Evolutionary conservation across 2,329 filamentous ascomycete genomes (phyloP), one percentile per base, ranked within the genome.

Genomic region (Fusarium haematococcum): DNA sequence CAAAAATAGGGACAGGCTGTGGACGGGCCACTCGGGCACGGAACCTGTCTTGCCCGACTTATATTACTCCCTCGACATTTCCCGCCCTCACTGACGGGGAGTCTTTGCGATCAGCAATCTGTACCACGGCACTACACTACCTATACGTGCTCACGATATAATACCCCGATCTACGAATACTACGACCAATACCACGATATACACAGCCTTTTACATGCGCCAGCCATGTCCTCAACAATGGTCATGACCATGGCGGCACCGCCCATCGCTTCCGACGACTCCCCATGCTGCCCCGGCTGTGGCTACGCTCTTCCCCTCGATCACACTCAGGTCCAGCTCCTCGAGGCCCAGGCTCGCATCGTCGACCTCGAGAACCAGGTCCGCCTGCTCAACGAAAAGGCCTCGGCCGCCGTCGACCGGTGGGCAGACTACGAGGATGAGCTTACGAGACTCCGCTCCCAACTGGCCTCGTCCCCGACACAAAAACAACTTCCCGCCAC

Each of bases 401-500:
- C 92, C 65, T 88, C 91, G 4, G 89, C 91, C 37, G 86, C 86
- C 80, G 88, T 90, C 71, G 88, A 91, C 81, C 89, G 88, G 80
- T 91, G 89, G 88, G 92, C 93, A 79, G 92, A 95, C 84, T 95
- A 95, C 86, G 94, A 96, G 83, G 93, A 95, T 82, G 92, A 95
- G 81, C 88, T 95, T 45, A 86, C 90, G 52, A 85, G 83, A 52
- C 86, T 95, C 64, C 90, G 90, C 74, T 84, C 83, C 39, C 77
- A 78, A 79, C 79, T 75, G 25, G 80, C 77, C 65, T 78, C 56
- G 58, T 78, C 69, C 6, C 63, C 66, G 9, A 48, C 48, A 25
- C 63, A 65, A 25, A 71, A 75, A 65, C 75, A 68, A 67, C 71
- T 58, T 16, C 74, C 76, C 57, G 68, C 82, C 60, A 77, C 73